Evolutionary conservation across 192 early-diverging fungal genomes (phyloP).

Genomic region (Gryganskiella cystojenkinii): DNA sequence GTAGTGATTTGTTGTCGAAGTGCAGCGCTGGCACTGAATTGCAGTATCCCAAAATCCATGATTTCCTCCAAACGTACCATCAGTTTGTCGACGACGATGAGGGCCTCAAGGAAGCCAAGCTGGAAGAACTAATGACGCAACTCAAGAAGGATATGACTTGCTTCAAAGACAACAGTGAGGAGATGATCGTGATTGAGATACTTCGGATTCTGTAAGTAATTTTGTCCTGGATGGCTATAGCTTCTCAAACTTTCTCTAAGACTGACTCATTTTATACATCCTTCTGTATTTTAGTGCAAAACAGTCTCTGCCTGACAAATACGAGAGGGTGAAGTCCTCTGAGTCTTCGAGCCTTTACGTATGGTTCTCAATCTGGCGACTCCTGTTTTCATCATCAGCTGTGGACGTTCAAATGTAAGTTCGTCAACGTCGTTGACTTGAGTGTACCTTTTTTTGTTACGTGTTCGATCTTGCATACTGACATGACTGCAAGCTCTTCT

Average conservation of each 20-base stretch:
- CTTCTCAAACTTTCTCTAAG: background rate
- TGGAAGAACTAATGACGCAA: constrained; percentile 16
- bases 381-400: background rate
- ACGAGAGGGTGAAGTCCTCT: background rate
- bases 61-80: constrained; percentile 7
- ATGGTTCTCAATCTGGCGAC: background rate
- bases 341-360: background rate
- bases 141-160: constrained; percentile 20
- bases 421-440: too few species aligned
- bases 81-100: constrained; percentile 18
- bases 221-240: background rate
- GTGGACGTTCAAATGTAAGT: constrained; percentile 1
- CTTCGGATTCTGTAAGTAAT: constrained; percentile 9
- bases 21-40: constrained; percentile 11
- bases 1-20: constrained; percentile 12
- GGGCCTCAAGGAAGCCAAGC: constrained; percentile 12
- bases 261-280: background rate
- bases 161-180: constrained; percentile 10
- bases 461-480: too few species aligned
- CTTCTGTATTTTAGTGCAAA: background rate
- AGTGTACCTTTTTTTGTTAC: too few species aligned
- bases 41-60: constrained; percentile 14
- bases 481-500: too few species aligned
- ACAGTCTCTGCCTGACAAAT: constrained; percentile 1
- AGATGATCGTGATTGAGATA: constrained; percentile 10